Conservation (phyloP, 116 monocot genomes). For the Posidonia oceanica region DNA sequence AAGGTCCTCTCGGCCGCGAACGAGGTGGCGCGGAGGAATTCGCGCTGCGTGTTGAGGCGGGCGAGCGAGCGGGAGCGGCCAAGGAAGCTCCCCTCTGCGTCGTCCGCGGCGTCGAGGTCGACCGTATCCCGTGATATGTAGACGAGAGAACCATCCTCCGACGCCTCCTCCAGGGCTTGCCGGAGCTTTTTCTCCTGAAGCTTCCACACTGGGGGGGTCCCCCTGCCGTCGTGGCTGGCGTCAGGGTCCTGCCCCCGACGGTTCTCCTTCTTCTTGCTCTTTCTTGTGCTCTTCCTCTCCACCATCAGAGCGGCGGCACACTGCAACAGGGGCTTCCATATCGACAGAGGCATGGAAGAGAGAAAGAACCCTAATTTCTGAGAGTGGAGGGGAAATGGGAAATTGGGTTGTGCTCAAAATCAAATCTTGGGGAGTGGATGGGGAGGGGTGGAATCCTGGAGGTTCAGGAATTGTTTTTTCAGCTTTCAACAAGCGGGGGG, state of each 20-base stretch:
- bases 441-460: too few species aligned
- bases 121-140: slow-evolving; percentile 58
- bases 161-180: slow-evolving; percentile 96
- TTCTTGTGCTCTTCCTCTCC: slow-evolving; percentile 37
- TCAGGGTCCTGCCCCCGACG: slow-evolving; percentile 23
- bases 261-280: not conserved
- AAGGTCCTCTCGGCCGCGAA: slow-evolving; percentile 48
- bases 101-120: slow-evolving; percentile 3
- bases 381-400: not conserved
- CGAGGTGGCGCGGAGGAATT: slow-evolving; percentile 83
- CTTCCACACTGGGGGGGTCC: slow-evolving; percentile 21
- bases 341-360: slow-evolving; percentile 59
- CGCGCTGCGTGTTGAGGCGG: slow-evolving; percentile 62
- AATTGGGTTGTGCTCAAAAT: too few species aligned
- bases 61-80: slow-evolving; percentile 75
- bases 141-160: slow-evolving; percentile 73
- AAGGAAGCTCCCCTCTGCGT: slow-evolving; percentile 3
- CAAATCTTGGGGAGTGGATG: too few species aligned
- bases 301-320: slow-evolving; percentile 65
- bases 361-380: not conserved
- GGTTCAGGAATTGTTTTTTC: too few species aligned
- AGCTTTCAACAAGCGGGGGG: too few species aligned
- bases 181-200: slow-evolving; percentile 80
- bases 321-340: slow-evolving; percentile 93
- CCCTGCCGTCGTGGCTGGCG: not conserved